Conservation (phyloP, 352 stramenopile genomes). For the Phytophthora colocasiae region DNA sequence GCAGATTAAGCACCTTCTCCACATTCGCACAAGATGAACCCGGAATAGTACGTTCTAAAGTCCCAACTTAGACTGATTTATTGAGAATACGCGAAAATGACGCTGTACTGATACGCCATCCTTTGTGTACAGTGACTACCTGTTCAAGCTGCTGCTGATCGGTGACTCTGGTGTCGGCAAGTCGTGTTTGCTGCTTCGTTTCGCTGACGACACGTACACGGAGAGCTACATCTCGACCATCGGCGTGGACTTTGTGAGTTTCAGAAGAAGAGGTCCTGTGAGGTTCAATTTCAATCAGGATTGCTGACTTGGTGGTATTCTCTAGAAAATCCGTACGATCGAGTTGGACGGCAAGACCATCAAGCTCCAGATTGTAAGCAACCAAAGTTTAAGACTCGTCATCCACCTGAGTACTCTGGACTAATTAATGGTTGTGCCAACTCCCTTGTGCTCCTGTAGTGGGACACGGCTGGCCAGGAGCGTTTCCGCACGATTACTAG, state of each 20-base stretch:
- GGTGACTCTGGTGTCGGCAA: slow-evolving; percentile 98
- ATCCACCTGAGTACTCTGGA: background rate
- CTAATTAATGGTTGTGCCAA: slow-evolving; percentile 14
- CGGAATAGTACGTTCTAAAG: slow-evolving; percentile 90
- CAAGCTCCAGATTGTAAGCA: slow-evolving; percentile 98
- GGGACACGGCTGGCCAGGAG: slow-evolving; percentile 99
- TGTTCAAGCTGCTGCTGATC: slow-evolving; percentile 99
- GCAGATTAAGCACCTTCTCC: slow-evolving; percentile 32
- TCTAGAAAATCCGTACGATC: slow-evolving; percentile 99
- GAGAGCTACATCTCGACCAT: slow-evolving; percentile 99
- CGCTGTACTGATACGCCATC: slow-evolving; percentile 14
- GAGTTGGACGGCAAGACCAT: slow-evolving; percentile 99
- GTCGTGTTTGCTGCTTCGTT: slow-evolving; percentile 99
- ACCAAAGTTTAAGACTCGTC: too few species aligned
- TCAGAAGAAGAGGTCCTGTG: background rate
- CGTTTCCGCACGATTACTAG: slow-evolving; percentile 99
- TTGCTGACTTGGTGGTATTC: slow-evolving; percentile 28
- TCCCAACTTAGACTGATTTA: slow-evolving; percentile 4
- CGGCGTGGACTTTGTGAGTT: slow-evolving; percentile 99
- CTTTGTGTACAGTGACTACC: slow-evolving; percentile 92
- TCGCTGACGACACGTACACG: slow-evolving; percentile 99
- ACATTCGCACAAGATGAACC: slow-evolving; percentile 80
- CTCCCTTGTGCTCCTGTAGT: slow-evolving; percentile 59
- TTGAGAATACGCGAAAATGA: background rate
- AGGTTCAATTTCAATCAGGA: background rate